Evolutionary conservation across 805 yeast species (phyloP), one percentile per base, ranked within the genome.

Genomic region (Pichia manshurica): DNA sequence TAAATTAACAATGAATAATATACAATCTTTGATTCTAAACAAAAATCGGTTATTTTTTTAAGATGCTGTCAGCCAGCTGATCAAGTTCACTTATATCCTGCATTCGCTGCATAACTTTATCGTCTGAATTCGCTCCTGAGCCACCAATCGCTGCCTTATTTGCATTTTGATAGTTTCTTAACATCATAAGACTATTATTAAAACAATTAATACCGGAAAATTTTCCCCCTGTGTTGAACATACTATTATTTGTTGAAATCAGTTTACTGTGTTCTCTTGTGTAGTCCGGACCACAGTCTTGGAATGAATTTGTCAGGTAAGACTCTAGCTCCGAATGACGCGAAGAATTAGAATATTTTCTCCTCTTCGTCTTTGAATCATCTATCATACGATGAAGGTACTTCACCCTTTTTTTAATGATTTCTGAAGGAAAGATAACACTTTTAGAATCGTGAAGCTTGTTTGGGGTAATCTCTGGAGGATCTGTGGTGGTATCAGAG

Each of bases 31-130:
- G 23, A 15, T 37, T 13, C n/a, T n/a, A n/a, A n/a, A 25, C 29
- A 25, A 25, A 25, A 25, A 8, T 25, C 7, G 7, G 17, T 41
- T 43, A 50, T 13, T 50, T 48, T 25, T 55, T 46, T 22, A 63
- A 42, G 25, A 63, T 46, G 13, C 56, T 56, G 36, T 58, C 63
- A 15, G 65, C 58, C n/a, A 63, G 49, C 21, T 55, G 52, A 29
- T 53, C 48, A 45, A 61, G 55, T 17, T 54, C 56, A 2, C 45
- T 52, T 15, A 59, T 45, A 19, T 49, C 51, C 17, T 50, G 52
- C 37, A 51, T 45, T 42, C 51, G 53, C n/a, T 48, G 29, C 31
- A n/a, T 9, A 12, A 34, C 17, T 9, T 23, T 37, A 13, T 38
- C 28, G 5, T 31, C 34, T 5, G 13, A 35, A 40, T 4, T 29